Percentiles rank a stretch among this genome's conserved stretches.
Evolutionary conservation across 257 asterid genomes (phyloP).

Genomic region (Lithospermum erythrorhizon): DNA sequence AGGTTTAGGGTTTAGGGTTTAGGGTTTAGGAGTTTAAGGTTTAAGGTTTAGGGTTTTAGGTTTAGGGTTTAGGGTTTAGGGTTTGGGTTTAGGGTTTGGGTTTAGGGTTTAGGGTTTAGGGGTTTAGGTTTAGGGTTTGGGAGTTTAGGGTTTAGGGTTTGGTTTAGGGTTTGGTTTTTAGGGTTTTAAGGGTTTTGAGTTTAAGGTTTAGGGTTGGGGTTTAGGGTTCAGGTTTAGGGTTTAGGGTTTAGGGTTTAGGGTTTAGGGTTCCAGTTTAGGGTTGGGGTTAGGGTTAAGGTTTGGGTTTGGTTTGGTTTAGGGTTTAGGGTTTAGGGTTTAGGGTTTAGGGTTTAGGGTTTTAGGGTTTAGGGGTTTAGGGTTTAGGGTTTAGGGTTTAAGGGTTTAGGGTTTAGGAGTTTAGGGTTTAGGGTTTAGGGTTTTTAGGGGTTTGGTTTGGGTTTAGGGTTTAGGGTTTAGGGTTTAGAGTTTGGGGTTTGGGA

Average conservation of each 20-base stretch:
- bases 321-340: slow-evolving; percentile 12
- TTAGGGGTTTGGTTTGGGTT: neutral
- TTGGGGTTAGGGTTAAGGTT: too few relatives aligned
- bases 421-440: too few relatives aligned
- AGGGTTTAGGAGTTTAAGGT: too few relatives aligned
- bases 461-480: slow-evolving; percentile 14
- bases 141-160: slow-evolving; percentile 21
- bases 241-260: slow-evolving; percentile 12
- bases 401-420: slow-evolving; percentile 2
- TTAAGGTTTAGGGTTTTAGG: too few relatives aligned
- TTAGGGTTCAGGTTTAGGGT: slow-evolving; percentile 10
- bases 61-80: too few relatives aligned
- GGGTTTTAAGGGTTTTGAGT: neutral
- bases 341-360: slow-evolving; percentile 14
- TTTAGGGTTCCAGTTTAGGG: slow-evolving; percentile 1
- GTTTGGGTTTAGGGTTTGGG: too few relatives aligned
- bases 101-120: slow-evolving; percentile 14
- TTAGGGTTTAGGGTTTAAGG: slow-evolving; percentile 10
- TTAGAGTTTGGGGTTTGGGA: neutral
- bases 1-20: too few relatives aligned
- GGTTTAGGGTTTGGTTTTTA: too few relatives aligned
- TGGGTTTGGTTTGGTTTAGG: too few relatives aligned
- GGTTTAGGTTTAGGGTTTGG: slow-evolving; percentile 3
- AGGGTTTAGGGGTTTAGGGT: slow-evolving; percentile 8
- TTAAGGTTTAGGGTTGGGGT: slow-evolving; percentile 5